Percentiles rank a stretch among this genome's conserved stretches.
Conservation (phyloP, 495 filamentous ascomycete species). For the Parathielavia appendiculata region DNA sequence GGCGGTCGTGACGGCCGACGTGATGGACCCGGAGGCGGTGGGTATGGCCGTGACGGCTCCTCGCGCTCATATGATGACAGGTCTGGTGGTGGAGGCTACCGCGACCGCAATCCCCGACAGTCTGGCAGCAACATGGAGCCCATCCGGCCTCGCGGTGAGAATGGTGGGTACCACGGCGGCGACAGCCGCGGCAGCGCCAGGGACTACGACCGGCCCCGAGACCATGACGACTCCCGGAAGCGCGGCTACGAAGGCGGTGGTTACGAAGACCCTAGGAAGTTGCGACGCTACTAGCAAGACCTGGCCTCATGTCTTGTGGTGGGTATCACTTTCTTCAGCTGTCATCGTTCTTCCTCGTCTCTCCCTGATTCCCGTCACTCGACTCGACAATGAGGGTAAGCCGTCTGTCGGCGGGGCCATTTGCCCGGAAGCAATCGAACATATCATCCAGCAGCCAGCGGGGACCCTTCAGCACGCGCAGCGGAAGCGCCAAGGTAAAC, state of each 20-base stretch:
- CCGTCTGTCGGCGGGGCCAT: slow-evolving; percentile 17
- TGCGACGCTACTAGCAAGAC: slow-evolving; percentile 63
- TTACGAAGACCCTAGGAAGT: slow-evolving; percentile 73
- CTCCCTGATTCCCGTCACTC: slow-evolving; percentile 38
- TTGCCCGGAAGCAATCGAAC: background rate
- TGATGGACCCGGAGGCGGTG: slow-evolving; percentile 40
- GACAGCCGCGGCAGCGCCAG: slow-evolving; percentile 13
- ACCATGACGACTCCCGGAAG: slow-evolving; percentile 57
- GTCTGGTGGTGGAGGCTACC: slow-evolving; percentile 55
- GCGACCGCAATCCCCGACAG: slow-evolving; percentile 50
- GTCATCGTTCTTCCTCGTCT: slow-evolving; percentile 27
- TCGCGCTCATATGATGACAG: slow-evolving; percentile 59
- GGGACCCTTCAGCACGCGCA: too few species aligned
- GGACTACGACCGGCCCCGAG: slow-evolving; percentile 43
- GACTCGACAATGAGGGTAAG: slow-evolving; percentile 60
- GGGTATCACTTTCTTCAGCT: slow-evolving; percentile 41
- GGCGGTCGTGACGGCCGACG: slow-evolving; percentile 24
- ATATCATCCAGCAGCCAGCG: background rate
- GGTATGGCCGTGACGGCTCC: slow-evolving; percentile 55
- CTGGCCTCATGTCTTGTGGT: slow-evolving; percentile 34
- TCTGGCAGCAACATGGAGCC: slow-evolving; percentile 68
- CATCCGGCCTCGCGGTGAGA: slow-evolving; percentile 52
- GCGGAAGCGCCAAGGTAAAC: background rate
- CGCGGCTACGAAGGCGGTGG: slow-evolving; percentile 60
- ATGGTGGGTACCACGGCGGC: slow-evolving; percentile 42